Evolutionary conservation across 228 moss, liverwort and hornwort species (phyloP).

Genomic region (Sphagnum magellanicum): DNA sequence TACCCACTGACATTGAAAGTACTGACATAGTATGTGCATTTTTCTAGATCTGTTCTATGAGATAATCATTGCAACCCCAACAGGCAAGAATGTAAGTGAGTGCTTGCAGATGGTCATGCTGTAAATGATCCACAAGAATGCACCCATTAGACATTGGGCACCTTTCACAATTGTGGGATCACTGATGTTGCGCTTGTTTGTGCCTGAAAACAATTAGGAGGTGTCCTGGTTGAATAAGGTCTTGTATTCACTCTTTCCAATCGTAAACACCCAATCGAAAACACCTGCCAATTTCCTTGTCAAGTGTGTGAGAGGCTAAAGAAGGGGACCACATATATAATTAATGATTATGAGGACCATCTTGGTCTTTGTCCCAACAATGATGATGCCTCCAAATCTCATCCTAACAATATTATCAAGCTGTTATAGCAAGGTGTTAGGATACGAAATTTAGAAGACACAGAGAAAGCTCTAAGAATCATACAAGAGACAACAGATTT

Average conservation of each 20-base stretch:
- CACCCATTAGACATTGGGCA: conserved; percentile 10
- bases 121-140: conserved; percentile 1
- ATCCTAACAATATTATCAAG: too few species aligned
- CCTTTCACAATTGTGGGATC: conserved; percentile 12
- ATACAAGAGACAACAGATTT: too few species aligned
- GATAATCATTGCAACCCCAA: neutral
- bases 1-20: neutral
- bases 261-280: too few species aligned
- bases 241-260: neutral
- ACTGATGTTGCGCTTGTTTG: conserved; percentile 5
- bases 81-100: conserved; percentile 8
- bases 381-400: too few species aligned
- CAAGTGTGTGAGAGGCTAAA: too few species aligned
- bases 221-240: neutral
- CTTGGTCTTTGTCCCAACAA: too few species aligned
- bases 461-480: too few species aligned
- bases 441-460: too few species aligned
- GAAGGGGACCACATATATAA: too few species aligned
- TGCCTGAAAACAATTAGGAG: neutral
- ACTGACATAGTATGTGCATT: neutral
- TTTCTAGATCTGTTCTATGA: conserved; percentile 12
- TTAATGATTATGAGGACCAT: too few species aligned
- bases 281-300: too few species aligned
- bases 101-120: conserved; percentile 4
- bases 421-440: too few species aligned